A percentile compares a stretch with the other conserved stretches of the same genome.
Conservation (phyloP, 2,329 filamentous ascomycete species). For the Keithomyces neogunnii region DNA sequence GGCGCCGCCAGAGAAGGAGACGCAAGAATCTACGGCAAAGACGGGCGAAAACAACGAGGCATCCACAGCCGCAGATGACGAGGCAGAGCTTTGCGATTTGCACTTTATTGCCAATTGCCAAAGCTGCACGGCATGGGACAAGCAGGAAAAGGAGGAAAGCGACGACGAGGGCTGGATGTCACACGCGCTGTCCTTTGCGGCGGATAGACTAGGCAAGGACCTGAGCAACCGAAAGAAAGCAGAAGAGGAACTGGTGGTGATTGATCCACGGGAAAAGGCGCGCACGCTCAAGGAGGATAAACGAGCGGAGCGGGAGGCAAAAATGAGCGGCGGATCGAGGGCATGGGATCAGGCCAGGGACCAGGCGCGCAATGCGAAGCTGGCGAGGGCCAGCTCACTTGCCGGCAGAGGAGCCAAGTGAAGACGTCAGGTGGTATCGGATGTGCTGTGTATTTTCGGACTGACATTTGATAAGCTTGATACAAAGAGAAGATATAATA, state of each 20-base stretch:
- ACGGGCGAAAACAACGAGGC: conserved; percentile 17
- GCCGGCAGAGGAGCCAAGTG: conserved; percentile 49
- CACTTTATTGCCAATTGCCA: conserved; percentile 96
- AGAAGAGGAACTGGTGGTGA: conserved; percentile 84
- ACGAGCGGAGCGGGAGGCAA: conserved; percentile 47
- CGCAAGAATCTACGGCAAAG: conserved; percentile 29
- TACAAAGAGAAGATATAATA: no score
- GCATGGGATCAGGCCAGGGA: conserved; percentile 43
- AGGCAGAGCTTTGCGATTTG: conserved; percentile 75
- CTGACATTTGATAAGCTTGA: no score
- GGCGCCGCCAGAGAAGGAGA: conserved; percentile 33
- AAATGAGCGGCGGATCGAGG: conserved; percentile 43
- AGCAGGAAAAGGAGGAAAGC: conserved; percentile 48
- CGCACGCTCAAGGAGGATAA: conserved; percentile 61
- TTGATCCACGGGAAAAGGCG: conserved; percentile 81
- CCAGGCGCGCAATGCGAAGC: conserved; percentile 46
- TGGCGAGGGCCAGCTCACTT: conserved; percentile 43
- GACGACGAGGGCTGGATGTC: conserved; percentile 73
- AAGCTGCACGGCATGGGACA: conserved; percentile 80
- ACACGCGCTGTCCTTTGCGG: conserved; percentile 77
- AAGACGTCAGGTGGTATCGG: conserved; percentile 1
- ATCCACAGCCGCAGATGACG: conserved; percentile 41
- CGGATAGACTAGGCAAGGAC: conserved; percentile 86
- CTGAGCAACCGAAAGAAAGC: conserved; percentile 84
- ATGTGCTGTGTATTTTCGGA: neutral